Base-by-base conservation (phyloP, 257 asterid species). In the Echium plantagineum region DNA sequence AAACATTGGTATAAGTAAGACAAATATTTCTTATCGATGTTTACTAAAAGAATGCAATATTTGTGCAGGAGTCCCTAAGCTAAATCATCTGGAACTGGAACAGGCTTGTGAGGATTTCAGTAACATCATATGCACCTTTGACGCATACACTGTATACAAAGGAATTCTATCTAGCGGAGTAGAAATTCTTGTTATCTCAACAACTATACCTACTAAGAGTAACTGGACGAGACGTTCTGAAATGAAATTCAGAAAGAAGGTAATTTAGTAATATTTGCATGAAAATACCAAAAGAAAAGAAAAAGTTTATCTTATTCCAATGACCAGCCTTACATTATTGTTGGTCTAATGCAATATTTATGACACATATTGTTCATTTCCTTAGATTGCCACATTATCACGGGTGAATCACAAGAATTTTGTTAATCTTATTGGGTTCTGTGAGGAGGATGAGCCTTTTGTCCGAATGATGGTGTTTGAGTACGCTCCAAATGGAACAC, bases 41-140 rank as follows among this genome's bases (percentile, higher is more conserved):
- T 21, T 26, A 55, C 52, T 53, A 46, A 72, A 59, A 48, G 61
- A 51, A 21, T 22, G 47, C 61, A 42, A 18, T 38, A 58, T 68
- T 35, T 61, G 53, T 52, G 55, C 72, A 93, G 99, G 99, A 60
- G 96, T 89, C 42, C 96, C 97, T 6, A 89, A 86, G 87, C 74
- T 93, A 64, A 93, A 89, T 65, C 75, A 95, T 71, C 54, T 54
- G 0, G 99, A 93, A 74, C 82, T 93, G 15, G 99, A 86, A 72
- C 79, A 85, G 46, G 91, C 99, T 7, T 89, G 99, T 19, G 99
- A 93, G 73, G 96, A 93, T 69, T 89, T 86, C 85, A 89, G 99
- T 81, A 93, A 93, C 71, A 89, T 89, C 63, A 73, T 89, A 4
- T 24, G 26, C 12, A 63, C 68, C 5, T 53, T 57, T 22, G 89